Base-by-base conservation (phyloP, 2,329 filamentous ascomycete species). In the Microsporum canis region DNA sequence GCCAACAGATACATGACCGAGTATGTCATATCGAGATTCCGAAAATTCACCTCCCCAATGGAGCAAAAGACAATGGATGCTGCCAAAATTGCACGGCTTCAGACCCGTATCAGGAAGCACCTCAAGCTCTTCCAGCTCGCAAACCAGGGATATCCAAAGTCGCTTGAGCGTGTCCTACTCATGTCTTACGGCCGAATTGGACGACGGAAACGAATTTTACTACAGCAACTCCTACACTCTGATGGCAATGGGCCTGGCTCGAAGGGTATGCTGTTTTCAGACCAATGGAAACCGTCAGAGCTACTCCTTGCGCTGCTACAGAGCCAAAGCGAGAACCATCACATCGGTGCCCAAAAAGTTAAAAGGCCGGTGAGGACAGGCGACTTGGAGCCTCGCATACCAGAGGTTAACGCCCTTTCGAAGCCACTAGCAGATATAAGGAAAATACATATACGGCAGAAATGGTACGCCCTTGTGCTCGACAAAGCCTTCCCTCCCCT, bases 181-280 rank as follows among this genome's bases (percentile, higher is more conserved):
- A 70, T 78, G 62, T 77, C 83, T 12, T 86, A 86, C 66, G 84
- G 82, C 12, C 78, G 84, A 58, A 75, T 73, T 36, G 84, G 84
- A 6, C 77, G 72, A 64, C 74, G 81, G 36, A 76, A 81, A 65
- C 73, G 79, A 62, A 71, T 78, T 7, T 68, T 86, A 36, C 60
- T 83, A 62, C 62, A 66, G 3, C 66, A 68, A 3, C 64, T 61
- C 14, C 43, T 61, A 36, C n/a, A 61, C 27, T 38, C 60, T 7
- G 29, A 62, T 36, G 33, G 56, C n/a, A 4, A 60, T 69, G 29
- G 59, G 61, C n/a, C 59, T 61, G 56, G 23, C 17, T 27, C 38
- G 12, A 45, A 63, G 53, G 57, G 60, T 5, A 57, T 47, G 29
- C 53, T 59, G 5, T 66, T 66, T 33, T 56, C 45, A 23, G 57